These are phyloP conservation scores for Litsea cubeba DNA, from an alignment of 164 flowering plant species.

Conservation along the genomic window DNA sequence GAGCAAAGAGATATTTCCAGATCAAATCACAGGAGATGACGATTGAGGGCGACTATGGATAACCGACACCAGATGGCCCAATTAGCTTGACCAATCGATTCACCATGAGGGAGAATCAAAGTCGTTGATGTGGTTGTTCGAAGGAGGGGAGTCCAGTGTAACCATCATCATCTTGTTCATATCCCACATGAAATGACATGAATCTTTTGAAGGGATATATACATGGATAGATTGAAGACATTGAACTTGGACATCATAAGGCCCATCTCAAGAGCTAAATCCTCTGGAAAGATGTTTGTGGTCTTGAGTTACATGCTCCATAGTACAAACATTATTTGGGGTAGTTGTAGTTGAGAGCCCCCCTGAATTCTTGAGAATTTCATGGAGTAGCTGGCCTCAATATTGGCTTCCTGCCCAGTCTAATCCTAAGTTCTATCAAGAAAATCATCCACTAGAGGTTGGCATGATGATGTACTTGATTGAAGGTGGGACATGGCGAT, in stretches of 20 bases:
- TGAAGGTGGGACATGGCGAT: not conserved
- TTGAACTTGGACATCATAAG: not conserved
- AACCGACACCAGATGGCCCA: not conserved
- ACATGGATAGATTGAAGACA: not conserved
- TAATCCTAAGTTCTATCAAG: not conserved
- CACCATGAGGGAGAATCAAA: not conserved
- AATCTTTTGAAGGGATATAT: not conserved
- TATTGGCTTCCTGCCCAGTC: not conserved
- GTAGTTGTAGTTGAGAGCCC: slow-evolving; percentile 5
- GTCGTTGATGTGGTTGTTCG: not conserved
- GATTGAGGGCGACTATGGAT: not conserved
- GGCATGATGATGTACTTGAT: not conserved
- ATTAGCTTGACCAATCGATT: not conserved
- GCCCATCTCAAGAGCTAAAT: not conserved
- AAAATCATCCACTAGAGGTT: slow-evolving; percentile 3
- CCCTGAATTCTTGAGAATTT: slow-evolving; percentile 8
- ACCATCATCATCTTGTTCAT: not conserved
- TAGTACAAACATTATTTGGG: not conserved
- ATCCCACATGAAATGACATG: not conserved
- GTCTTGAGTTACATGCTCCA: not conserved
- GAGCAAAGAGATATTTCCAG: not conserved
- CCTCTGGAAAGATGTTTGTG: not conserved
- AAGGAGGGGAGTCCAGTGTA: not conserved
- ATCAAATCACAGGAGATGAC: slow-evolving; percentile 6
- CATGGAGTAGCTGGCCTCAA: not conserved